Conservation (phyloP, 2,329 filamentous ascomycete species). For the Penicillium sp. region DNA sequence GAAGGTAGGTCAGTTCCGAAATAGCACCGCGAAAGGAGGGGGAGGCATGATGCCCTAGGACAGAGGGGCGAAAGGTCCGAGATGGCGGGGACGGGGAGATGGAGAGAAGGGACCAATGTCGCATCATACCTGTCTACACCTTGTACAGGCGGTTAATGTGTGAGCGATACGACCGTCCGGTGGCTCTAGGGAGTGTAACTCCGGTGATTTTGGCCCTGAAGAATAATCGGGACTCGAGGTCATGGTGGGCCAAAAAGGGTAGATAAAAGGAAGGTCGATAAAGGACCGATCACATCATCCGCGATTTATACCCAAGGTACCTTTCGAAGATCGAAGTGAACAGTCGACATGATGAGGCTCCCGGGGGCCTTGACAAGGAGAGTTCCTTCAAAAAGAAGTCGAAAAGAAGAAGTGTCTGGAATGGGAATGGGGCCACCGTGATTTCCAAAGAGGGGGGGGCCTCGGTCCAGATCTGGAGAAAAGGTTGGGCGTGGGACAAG, state of each 20-base stretch:
- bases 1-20: constrained; percentile 13
- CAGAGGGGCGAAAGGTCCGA: background rate
- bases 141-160: constrained; percentile 51
- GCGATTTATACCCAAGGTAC: constrained; percentile 11
- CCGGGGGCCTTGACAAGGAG: constrained; percentile 1
- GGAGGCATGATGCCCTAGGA: background rate
- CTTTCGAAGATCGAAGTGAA: constrained; percentile 8
- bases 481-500: constrained; percentile 3
- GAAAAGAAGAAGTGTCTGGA: background rate
- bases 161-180: constrained; percentile 46
- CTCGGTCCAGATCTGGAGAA: constrained; percentile 26
- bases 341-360: constrained; percentile 22
- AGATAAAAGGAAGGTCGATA: constrained; percentile 9
- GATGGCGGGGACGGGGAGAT: constrained; percentile 1
- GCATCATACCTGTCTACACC: constrained; percentile 50
- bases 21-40: background rate
- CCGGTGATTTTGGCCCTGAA: constrained; percentile 24
- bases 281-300: constrained; percentile 17
- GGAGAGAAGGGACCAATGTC: constrained; percentile 2
- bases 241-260: constrained; percentile 20
- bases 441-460: constrained; percentile 1
- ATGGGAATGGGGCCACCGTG: constrained; percentile 3
- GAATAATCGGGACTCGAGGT: constrained; percentile 22
- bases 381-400: background rate
- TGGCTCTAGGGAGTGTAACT: constrained; percentile 27